These are phyloP conservation scores for Colletotrichum somersetense DNA, from an alignment of 2,329 filamentous ascomycete genomes.

Conservation along the genomic window DNA sequence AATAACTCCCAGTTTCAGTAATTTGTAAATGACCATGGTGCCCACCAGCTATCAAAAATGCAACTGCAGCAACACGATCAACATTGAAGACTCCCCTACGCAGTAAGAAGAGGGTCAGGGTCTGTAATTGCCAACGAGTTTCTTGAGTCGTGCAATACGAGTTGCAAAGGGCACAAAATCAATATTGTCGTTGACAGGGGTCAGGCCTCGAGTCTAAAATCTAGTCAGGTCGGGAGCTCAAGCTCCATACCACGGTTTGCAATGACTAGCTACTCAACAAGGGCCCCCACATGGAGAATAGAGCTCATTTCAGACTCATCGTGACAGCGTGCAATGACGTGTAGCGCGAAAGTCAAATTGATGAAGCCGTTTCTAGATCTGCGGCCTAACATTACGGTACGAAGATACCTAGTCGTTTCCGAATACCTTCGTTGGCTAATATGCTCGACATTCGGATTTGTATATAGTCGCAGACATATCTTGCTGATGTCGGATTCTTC, in stretches of 20 bases:
- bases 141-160: constrained; percentile 12
- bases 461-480: background rate
- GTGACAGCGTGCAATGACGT: constrained; percentile 1
- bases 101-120: background rate
- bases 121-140: constrained; percentile 4
- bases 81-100: background rate
- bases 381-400: background rate
- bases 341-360: constrained; percentile 17
- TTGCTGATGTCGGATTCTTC: fast-evolving
- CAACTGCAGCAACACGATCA: background rate
- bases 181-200: constrained; percentile 2
- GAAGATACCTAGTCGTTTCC: background rate
- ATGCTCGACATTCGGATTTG: background rate
- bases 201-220: background rate
- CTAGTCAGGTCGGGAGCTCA: background rate
- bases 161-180: constrained; percentile 1
- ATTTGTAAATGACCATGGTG: background rate
- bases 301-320: constrained; percentile 17
- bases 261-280: constrained; percentile 8
- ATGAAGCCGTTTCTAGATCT: constrained; percentile 7
- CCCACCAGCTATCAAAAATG: background rate
- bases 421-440: background rate
- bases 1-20: background rate
- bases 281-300: constrained; percentile 7
- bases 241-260: background rate